These are phyloP conservation scores for Turnera subulata DNA, from an alignment of 345 rosid genomes.

Conservation along the genomic window DNA sequence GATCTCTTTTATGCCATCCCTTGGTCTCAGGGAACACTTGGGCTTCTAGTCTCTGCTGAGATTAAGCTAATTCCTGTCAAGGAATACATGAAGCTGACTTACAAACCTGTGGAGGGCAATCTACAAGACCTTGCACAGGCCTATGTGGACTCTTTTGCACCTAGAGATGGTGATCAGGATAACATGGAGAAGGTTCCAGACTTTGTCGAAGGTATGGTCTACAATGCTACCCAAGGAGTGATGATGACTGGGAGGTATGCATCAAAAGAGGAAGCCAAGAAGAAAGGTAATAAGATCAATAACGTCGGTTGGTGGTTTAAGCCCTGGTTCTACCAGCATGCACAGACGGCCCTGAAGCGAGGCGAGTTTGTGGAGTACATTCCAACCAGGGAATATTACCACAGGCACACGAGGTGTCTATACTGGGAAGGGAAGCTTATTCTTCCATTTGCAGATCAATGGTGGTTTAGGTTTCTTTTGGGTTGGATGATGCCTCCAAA, in stretches of 20 bases:
- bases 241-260: slow-evolving; percentile 96
- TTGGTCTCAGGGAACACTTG: slow-evolving; percentile 99
- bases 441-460: slow-evolving; percentile 94
- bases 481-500: slow-evolving; percentile 99
- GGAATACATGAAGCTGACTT: slow-evolving; percentile 92
- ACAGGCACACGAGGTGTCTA: slow-evolving; percentile 94
- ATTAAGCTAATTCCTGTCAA: slow-evolving; percentile 80
- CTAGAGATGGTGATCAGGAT: slow-evolving; percentile 84
- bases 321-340: slow-evolving; percentile 98
- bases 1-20: slow-evolving; percentile 93
- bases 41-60: slow-evolving; percentile 91
- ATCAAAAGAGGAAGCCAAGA: slow-evolving; percentile 85
- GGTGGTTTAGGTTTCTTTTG: slow-evolving; percentile 87
- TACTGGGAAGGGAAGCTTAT: slow-evolving; percentile 99
- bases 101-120: slow-evolving; percentile 77
- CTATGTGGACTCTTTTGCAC: slow-evolving; percentile 87
- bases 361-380: slow-evolving; percentile 97
- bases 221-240: slow-evolving; percentile 64
- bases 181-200: slow-evolving; percentile 75
- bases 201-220: slow-evolving; percentile 91
- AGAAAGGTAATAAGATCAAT: slow-evolving; percentile 83
- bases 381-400: slow-evolving; percentile 95
- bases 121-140: slow-evolving; percentile 71
- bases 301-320: slow-evolving; percentile 97
- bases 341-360: slow-evolving; percentile 66